Conservation (phyloP, 2,329 filamentous ascomycete genomes). For the Graphium sp. region DNA sequence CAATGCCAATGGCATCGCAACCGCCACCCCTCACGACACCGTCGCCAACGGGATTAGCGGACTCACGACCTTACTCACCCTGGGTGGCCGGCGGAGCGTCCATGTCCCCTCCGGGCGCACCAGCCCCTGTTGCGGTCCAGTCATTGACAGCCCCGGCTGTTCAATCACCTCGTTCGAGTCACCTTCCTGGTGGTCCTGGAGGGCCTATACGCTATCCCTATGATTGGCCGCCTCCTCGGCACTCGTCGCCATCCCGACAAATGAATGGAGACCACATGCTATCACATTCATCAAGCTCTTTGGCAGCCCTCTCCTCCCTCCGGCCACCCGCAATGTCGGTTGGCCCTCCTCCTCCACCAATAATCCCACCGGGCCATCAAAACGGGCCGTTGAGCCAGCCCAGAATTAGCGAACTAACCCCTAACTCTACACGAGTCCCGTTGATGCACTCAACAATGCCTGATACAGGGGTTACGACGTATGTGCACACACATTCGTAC, state of each 20-base stretch:
- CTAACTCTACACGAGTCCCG: no score
- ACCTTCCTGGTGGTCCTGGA: no score
- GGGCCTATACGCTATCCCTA: no score
- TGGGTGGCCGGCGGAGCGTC: no score
- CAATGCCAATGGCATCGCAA: slow-evolving; percentile 11
- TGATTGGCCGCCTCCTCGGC: slow-evolving; percentile 13
- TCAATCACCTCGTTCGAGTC: slow-evolving; percentile 9
- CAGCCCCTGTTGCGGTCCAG: no score
- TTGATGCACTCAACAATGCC: no score
- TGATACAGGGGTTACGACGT: no score
- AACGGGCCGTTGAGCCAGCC: slow-evolving; percentile 21
- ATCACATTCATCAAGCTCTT: slow-evolving; percentile 14
- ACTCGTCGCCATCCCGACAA: slow-evolving; percentile 27
- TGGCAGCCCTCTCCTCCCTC: slow-evolving; percentile 23
- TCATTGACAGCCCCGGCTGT: no score
- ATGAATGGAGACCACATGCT: slow-evolving; percentile 32
- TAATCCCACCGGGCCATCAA: slow-evolving; percentile 21
- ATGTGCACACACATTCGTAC: slow-evolving; percentile 3
- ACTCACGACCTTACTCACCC: no score
- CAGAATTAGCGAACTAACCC: slow-evolving; percentile 16
- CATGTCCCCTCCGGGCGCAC: no score
- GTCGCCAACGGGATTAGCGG: no score
- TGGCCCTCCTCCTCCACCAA: slow-evolving; percentile 21
- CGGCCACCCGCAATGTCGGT: slow-evolving; percentile 29
- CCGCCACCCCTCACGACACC: slow-evolving; percentile 4